Evolutionary conservation across 306 rosid genomes (phyloP).

Genomic region (Rosa lucieae): DNA sequence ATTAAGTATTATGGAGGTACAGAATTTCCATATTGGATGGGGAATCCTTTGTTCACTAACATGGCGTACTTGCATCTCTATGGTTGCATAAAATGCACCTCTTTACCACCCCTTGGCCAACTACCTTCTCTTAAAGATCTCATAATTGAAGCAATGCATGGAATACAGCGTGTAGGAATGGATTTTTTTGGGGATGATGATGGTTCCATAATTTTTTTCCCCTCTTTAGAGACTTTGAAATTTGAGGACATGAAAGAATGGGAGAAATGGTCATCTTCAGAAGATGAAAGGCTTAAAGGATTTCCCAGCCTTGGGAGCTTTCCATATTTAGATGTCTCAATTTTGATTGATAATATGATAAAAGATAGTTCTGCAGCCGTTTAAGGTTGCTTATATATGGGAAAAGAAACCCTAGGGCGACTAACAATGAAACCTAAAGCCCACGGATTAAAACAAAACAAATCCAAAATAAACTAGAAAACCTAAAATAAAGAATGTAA

Average conservation of each 20-base stretch:
- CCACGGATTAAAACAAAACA: too few relatives aligned
- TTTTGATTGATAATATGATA: too few relatives aligned
- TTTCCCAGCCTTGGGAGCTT: slow-evolving; percentile 29
- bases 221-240: slow-evolving; percentile 24
- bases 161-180: slow-evolving; percentile 15
- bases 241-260: slow-evolving; percentile 25
- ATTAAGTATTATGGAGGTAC: slow-evolving; percentile 30
- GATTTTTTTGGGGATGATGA: slow-evolving; percentile 25
- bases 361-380: too few relatives aligned
- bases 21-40: slow-evolving; percentile 31
- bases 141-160: slow-evolving; percentile 8
- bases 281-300: neutral
- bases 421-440: too few relatives aligned
- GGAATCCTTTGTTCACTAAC: neutral
- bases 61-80: slow-evolving; percentile 3
- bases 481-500: too few relatives aligned
- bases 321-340: slow-evolving; percentile 11
- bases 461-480: too few relatives aligned
- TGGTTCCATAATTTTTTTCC: slow-evolving; percentile 16
- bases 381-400: too few relatives aligned
- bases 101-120: slow-evolving; percentile 27
- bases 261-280: slow-evolving; percentile 30
- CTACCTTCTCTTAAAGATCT: slow-evolving; percentile 33
- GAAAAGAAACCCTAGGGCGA: too few relatives aligned
- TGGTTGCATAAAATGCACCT: slow-evolving; percentile 6